These are phyloP conservation scores for Royoungia palumana DNA, from an alignment of 768 basidiomycete species.

Conservation along the genomic window DNA sequence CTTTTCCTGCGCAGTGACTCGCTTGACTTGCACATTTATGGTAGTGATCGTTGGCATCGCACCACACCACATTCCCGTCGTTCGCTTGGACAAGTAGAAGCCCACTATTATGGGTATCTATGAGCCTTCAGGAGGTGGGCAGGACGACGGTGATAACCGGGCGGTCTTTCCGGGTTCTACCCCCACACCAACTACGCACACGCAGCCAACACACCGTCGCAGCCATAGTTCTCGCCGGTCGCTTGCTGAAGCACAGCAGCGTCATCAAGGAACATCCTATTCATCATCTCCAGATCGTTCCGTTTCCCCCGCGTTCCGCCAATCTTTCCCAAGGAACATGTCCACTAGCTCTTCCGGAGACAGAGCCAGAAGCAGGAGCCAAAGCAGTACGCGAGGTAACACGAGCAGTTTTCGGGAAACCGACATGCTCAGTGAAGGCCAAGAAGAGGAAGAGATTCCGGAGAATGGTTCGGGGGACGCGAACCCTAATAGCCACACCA, in stretches of 20 bases:
- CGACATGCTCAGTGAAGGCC: conserved; percentile 47
- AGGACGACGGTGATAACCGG: conserved; percentile 34
- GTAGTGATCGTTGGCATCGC: too few relatives aligned
- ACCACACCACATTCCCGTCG: background rate
- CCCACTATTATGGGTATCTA: conserved; percentile 9
- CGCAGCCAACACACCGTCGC: conserved; percentile 34
- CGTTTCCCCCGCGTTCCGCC: conserved; percentile 46
- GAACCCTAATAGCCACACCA: conserved; percentile 14
- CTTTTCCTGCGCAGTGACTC: too few relatives aligned
- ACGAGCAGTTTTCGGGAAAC: conserved; percentile 44
- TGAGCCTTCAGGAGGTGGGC: conserved; percentile 16
- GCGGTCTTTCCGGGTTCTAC: conserved; percentile 36
- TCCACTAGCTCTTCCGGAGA: conserved; percentile 51
- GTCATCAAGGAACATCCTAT: conserved; percentile 68
- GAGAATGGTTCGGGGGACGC: conserved; percentile 32
- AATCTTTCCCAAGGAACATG: conserved; percentile 44
- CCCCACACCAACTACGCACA: conserved; percentile 37
- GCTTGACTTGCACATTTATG: background rate
- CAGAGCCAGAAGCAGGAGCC: conserved; percentile 57
- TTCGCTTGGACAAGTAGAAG: background rate
- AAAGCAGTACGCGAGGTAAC: conserved; percentile 53
- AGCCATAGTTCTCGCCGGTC: conserved; percentile 62
- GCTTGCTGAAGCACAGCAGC: conserved; percentile 53
- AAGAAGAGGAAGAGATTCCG: conserved; percentile 43
- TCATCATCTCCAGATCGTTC: conserved; percentile 42